Conservation (phyloP, 176 grass and related monocot species). For the maize (Zea mays) region Zm-B73-REFERENCE-NAM-5.0 NC_050101.1:169880501-169881000, state of each 20-base stretch:
- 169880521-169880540: constrained; percentile 57
- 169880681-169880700: neutral
- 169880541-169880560: constrained; percentile 50
- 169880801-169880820: constrained; percentile 28
- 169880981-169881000: constrained; percentile 8
- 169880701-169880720: neutral
- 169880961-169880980: neutral
- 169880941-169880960: constrained; percentile 74
- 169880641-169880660: no score
- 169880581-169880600: neutral
- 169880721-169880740: neutral
- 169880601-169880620: no score
- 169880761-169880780: neutral
- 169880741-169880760: constrained; percentile 22
- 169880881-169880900: constrained; percentile 85
- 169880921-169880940: constrained; percentile 90
- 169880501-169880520: constrained; percentile 53
- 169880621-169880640: no score
- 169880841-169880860: constrained; percentile 89
- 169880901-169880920: constrained; percentile 88
- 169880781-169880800: neutral
- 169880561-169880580: constrained; percentile 46
- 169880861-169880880: constrained; percentile 87
- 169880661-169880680: neutral
- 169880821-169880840: constrained; percentile 64